Evolutionary conservation across 345 rosid genomes (phyloP), one percentile per base, ranked within the genome.

Genomic region (Populus pruinosa): DNA sequence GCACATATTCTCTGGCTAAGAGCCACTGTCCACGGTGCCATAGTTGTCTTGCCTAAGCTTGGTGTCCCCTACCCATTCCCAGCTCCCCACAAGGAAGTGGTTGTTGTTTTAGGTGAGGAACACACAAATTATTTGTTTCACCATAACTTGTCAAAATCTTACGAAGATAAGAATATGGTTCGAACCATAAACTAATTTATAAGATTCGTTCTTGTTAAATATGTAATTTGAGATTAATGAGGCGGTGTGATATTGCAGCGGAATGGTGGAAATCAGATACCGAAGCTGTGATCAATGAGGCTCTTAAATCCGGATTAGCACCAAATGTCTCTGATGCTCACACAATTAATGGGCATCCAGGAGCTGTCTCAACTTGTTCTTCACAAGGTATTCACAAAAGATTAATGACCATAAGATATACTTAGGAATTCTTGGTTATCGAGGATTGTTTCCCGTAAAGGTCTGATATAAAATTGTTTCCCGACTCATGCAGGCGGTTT

Each of bases 241-340:
- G 31, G 20, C 64, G 47, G 25, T 23, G 63, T 68, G n/a, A 59
- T 33, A 72, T 65, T 73, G 39, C 80, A 91, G 96, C 85, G 73
- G 96, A 91, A 77, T 91, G 93, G 96, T 89, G 93, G 96, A 90
- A 90, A 78, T 70, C 88, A 18, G 90, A 91, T 50, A 87, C 88
- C 2, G 90, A 87, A 83, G 87, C 87, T 27, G 81, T 90, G 64
- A 76, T 87, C 29, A 88, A 88, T 72, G 80, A 82, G 76, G 91
- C 91, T 12, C 55, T 83, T 20, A 86, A 82, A 72, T 79, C 90
- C 41, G 96, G 96, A 33, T 80, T 82, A 78, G 91, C 92, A 9
- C 93, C 93, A 20, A 88, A 85, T 71, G 83, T 87, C 6, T 91
- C 96, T 0, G 96, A 91, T 71, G 93, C 96, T 76, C 91, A 88